phyloP scores from a whole-genome alignment of 192 early-diverging fungal genomes.

The Borealophlyctis nickersoniae region DNA sequence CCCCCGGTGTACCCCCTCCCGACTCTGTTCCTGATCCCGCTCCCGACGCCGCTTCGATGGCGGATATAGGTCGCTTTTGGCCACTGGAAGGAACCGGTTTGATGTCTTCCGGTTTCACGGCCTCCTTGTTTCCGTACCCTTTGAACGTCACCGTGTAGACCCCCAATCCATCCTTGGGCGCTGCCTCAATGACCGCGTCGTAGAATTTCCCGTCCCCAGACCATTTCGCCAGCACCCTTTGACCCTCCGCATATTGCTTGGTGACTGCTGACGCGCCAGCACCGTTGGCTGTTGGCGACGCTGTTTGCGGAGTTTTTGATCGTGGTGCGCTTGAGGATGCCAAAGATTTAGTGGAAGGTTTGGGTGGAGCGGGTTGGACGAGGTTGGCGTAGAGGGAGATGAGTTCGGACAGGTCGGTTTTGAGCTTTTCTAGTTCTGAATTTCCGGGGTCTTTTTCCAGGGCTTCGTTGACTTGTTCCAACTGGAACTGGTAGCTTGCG shows the following conservation, averaged over 20 bases:
- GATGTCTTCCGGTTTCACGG: constrained; percentile 16
- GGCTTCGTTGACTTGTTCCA: constrained; percentile 71
- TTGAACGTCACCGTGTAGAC: constrained; percentile 12
- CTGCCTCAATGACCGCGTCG: constrained; percentile 56
- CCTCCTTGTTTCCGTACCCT: constrained; percentile 15
- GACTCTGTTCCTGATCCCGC: no score
- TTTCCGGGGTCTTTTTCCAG: constrained; percentile 66
- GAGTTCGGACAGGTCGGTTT: constrained; percentile 64
- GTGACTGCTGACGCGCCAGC: constrained; percentile 5
- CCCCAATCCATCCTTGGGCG: constrained; percentile 43
- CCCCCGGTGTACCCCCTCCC: no score
- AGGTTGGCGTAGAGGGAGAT: constrained; percentile 50
- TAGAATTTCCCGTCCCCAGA: constrained; percentile 67
- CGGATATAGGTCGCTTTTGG: neutral
- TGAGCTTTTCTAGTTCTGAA: constrained; percentile 63
- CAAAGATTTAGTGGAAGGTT: no score
- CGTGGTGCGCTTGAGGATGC: no score
- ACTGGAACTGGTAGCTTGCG: constrained; percentile 59
- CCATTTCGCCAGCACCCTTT: constrained; percentile 64
- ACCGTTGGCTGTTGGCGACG: no score
- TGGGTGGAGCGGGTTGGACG: constrained; percentile 8
- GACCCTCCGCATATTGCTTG: constrained; percentile 33
- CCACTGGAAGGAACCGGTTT: neutral
- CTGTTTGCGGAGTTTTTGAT: no score
- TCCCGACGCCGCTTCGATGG: constrained; percentile 61